Evolutionary conservation across 495 filamentous ascomycete species (phyloP), one percentile per base, ranked within the genome.

Genomic region (Parathielavia appendiculata): DNA sequence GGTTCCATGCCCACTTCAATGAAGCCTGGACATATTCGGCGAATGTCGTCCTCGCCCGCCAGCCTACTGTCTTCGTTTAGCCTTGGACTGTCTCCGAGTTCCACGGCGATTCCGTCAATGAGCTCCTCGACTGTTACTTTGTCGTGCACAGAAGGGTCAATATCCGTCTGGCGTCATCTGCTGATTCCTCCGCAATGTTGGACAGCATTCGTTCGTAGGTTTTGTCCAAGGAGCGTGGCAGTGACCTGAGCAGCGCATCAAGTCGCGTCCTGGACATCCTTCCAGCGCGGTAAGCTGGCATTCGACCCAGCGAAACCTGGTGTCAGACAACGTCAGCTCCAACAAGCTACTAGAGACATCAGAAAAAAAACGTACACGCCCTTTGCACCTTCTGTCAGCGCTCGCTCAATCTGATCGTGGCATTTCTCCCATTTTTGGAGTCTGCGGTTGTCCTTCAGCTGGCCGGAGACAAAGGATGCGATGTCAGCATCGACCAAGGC

Each of bases 391-490:
- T 41, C 36, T 1, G 47, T 32, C 1, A 57, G 10, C 5, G 46
- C 55, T 12, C 30, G 20, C 30, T 57, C 38, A 51, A 57, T 57
- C 46, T 41, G 12, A 2, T 35, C 38, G 17, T 44, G 26, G 12
- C 20, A 32, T n/a, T 34, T 51, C 9, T 20, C 46, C 55, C 45
- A 57, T 36, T 40, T 43, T n/a, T 22, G 17, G 2, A 57, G n/a
- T 26, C 47, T 38, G 1, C 16, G 32, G 36, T 57, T 50, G 8
- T 38, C 30, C 26, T 23, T 48, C 16, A 57, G 38, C 16, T 47
- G 50, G 11, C 54, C 55, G 13, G 51, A 20, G 44, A 62, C 54
- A 38, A 62, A 65, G 34, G 59, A 62, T 5, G 47, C 47, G 35
- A 57, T 57, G 36, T 57, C 55, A 2, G 16, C 46, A 17, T 50